Base-by-base conservation (phyloP, 192 early-diverging fungal genomes). In the Spizellomyces sp. region DNA sequence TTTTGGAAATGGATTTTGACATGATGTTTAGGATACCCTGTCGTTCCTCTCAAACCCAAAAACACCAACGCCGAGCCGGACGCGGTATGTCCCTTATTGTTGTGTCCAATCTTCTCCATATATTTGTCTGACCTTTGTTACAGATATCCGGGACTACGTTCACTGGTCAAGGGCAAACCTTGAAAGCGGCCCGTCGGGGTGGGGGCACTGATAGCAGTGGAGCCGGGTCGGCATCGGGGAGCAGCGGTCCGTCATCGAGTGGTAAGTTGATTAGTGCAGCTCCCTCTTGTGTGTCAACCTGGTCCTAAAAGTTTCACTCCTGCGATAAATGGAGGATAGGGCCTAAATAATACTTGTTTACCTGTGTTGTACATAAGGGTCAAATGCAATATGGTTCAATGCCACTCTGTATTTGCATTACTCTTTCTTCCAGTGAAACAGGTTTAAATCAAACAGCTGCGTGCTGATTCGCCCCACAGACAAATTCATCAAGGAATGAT, bases 21-120 rank as follows among this genome's bases (percentile, higher is more conserved):
- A 45, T 83, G 95, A 36, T 95, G 89, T 74, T 96, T 98, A 81
- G 95, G 84, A 0, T 97, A 93, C 78, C 87, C 83, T 22, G 64
- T 92, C 6, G 77, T 90, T n/a, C 91, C 90, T 21, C 78, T 85
- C 5, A 80, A 74, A 43, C 80, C 83, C 41, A 80, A 79, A 17
- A 76, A 78, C 44, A 71, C 73, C 45, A 80, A 54, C 50, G 50
- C 14, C 12, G 14, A 54, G 14, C 12, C 50, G 14, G 17, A 12
- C 17, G 12, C 50, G 14, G 50, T 54, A 19, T 19, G 50, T 54
- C 12, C 50, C 50, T 0, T 19, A n/a, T 19, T 54, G 27, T 3
- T 36, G 27, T 19, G 17, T 54, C 50, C 50, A 12, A n/a, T 19
- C 50, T 54, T 19, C 1, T 54, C 4, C 12, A 54, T 19, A n/a